Evolutionary conservation across 2,329 filamentous ascomycete genomes (phyloP), one percentile per base, ranked within the genome.

Genomic region (Daldinia eschscholtzii): DNA sequence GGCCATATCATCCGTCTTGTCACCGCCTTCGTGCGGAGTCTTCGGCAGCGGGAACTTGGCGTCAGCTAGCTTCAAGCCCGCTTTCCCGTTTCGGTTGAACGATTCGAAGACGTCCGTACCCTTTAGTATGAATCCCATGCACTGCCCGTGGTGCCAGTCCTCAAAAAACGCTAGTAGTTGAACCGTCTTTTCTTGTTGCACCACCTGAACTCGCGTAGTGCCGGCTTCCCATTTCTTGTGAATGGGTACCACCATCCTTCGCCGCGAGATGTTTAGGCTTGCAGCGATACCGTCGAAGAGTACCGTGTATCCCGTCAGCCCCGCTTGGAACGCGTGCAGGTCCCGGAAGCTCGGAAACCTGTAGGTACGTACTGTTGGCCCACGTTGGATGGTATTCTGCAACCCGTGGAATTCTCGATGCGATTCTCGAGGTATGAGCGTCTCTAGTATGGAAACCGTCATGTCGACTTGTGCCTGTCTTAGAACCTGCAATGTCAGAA

Each of bases 161-260:
- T 93, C 91, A 78, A 97, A 96, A 81, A 97, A 98, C 2, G 91
- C 93, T 23, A 97, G 82, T 33, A 98, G 83, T 78, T 97, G 93
- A 23, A 92, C 81, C 13, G 92, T 87, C 75, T 89, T 92, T 70
- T 94, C 92, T 71, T 91, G 90, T 72, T 89, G 86, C 39, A 97
- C 89, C 41, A 97, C 85, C 78, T 97, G 94, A 6, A 97, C 84
- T 39, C 94, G 89, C 7, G 93, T 93, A 41, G 86, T 87, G n/a
- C 86, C 89, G 2, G 94, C 92, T 77, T 97, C 93, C 93, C 93
- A 97, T 79, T 96, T 96, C 82, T 97, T 97, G 82, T 97, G 92
- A 72, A 97, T 95, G 0, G 93, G 93, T 15, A 97, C 93, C 12
- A 97, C 93, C 91, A 94, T 96, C 72, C 93, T 88, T 56, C 93